Percentiles rank a stretch among this genome's conserved stretches.
Conservation (phyloP, 768 basidiomycete species). For the Mycena capillaripes region DNA sequence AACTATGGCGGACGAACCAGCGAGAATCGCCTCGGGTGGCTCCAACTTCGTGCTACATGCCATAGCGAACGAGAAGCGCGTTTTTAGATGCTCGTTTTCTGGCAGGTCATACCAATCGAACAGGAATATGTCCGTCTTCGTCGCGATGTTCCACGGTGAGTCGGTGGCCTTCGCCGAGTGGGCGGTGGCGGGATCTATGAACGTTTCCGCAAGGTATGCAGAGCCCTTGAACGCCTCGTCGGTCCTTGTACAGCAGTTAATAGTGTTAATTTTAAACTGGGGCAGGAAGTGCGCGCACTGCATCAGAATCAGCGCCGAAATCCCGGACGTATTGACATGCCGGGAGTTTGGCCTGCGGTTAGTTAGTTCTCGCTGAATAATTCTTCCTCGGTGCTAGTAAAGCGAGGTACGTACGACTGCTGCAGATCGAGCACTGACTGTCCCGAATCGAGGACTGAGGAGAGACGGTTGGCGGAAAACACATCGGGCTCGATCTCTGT, state of each 20-base stretch:
- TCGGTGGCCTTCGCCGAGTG: slow-evolving; percentile 13
- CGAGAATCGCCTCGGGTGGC: slow-evolving; percentile 25
- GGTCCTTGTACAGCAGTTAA: slow-evolving; percentile 7
- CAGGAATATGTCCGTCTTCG: slow-evolving; percentile 25
- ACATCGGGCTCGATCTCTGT: slow-evolving; percentile 52
- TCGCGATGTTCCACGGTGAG: slow-evolving; percentile 37
- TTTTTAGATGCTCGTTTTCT: slow-evolving; percentile 17
- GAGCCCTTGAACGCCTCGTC: slow-evolving; percentile 35
- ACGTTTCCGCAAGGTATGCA: slow-evolving; percentile 24
- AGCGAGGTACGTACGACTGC: slow-evolving; percentile 38
- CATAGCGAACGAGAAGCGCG: slow-evolving; percentile 29
- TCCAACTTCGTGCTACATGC: slow-evolving; percentile 27
- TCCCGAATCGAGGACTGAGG: slow-evolving; percentile 46
- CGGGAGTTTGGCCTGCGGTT: slow-evolving; percentile 29
- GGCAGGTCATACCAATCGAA: slow-evolving; percentile 38
- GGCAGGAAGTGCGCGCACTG: slow-evolving; percentile 5
- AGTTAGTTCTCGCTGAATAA: background rate
- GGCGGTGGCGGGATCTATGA: slow-evolving; percentile 20
- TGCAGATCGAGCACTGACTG: slow-evolving; percentile 46
- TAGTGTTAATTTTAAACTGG: background rate
- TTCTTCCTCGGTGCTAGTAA: background rate
- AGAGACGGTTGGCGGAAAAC: slow-evolving; percentile 53
- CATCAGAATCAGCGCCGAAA: slow-evolving; percentile 20
- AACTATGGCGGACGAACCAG: background rate
- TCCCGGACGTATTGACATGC: slow-evolving; percentile 29